A percentile compares a stretch with the other conserved stretches of the same genome.
Conservation (phyloP, 2,329 filamentous ascomycete genomes). For the Penicillium sp. region DNA sequence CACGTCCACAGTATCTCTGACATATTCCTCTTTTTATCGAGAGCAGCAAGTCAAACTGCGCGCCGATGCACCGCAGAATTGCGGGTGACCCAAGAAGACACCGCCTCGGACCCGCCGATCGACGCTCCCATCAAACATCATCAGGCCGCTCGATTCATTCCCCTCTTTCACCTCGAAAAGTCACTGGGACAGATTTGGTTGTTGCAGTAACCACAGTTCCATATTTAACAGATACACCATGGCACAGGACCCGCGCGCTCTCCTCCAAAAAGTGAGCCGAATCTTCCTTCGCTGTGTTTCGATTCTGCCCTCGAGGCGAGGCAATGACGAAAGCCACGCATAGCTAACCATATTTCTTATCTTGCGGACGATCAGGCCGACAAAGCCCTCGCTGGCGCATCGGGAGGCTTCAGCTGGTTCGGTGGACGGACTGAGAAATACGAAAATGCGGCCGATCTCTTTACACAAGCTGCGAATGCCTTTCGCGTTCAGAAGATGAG, state of each 20-base stretch:
- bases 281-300: conserved; percentile 4
- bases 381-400: conserved; percentile 68
- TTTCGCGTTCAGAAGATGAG: conserved; percentile 83
- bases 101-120: conserved; percentile 22
- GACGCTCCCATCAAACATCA: conserved; percentile 14
- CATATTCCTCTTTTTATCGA: no score
- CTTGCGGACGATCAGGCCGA: conserved; percentile 61
- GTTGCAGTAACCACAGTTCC: neutral
- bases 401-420: conserved; percentile 82
- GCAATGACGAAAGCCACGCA: conserved; percentile 21
- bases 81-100: conserved; percentile 12
- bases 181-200: conserved; percentile 5
- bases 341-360: conserved; percentile 23
- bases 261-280: conserved; percentile 65
- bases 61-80: neutral
- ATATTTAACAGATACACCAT: conserved; percentile 40
- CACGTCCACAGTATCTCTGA: no score
- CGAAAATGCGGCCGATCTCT: conserved; percentile 81
- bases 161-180: conserved; percentile 13
- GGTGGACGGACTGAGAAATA: conserved; percentile 82
- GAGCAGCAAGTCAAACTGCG: no score
- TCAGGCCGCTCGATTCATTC: conserved; percentile 5
- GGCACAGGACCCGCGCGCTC: conserved; percentile 69
- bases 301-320: conserved; percentile 9
- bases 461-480: conserved; percentile 81